Conservation (phyloP, 2,329 filamentous ascomycete species). For the Dactylellina haptotyla region DNA sequence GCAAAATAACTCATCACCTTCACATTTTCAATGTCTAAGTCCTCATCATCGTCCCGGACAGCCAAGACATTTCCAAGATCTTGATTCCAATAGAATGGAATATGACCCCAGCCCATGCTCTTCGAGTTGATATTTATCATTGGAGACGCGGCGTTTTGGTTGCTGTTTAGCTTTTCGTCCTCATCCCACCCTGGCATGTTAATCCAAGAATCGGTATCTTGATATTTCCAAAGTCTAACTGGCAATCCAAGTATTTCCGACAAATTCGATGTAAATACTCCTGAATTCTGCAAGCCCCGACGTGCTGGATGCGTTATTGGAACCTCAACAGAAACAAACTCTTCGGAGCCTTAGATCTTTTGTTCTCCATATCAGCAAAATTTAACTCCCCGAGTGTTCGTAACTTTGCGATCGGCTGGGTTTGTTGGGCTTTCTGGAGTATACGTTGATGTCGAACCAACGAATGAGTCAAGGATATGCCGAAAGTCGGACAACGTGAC, state of each 20-base stretch:
- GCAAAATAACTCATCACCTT: background rate
- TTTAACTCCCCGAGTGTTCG: background rate
- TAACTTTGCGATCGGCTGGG: background rate
- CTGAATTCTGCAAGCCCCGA: background rate
- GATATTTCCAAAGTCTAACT: background rate
- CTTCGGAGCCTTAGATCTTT: background rate
- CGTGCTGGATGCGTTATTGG: background rate
- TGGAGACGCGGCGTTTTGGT: background rate
- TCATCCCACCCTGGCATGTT: background rate
- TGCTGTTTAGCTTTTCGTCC: too few species aligned
- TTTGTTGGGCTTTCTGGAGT: background rate
- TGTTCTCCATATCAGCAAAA: background rate
- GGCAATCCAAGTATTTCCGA: background rate
- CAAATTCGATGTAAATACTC: background rate
- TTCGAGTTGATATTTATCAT: background rate
- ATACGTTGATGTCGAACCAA: background rate
- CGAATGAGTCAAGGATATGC: slow-evolving; percentile 1
- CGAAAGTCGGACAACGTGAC: slow-evolving; percentile 2
- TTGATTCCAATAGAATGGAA: background rate
- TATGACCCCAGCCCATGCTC: background rate
- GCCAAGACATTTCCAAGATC: background rate
- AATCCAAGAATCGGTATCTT: background rate
- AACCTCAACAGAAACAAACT: background rate
- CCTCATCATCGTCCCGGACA: background rate
- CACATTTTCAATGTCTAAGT: background rate